These are phyloP conservation scores for Mortierella claussenii DNA, from an alignment of 192 early-diverging fungal species.

Conservation along the genomic window DNA sequence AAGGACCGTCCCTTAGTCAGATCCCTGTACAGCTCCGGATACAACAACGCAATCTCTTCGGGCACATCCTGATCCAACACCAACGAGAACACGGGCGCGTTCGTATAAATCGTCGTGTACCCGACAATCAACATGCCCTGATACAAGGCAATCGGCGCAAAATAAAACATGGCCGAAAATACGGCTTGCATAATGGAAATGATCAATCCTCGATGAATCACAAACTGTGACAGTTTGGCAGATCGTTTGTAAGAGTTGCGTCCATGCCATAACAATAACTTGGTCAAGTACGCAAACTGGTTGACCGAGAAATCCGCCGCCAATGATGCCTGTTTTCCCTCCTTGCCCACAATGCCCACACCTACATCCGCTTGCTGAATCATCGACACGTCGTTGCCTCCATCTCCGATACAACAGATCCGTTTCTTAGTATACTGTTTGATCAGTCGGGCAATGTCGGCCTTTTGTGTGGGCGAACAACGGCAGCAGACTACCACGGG, in stretches of 20 bases:
- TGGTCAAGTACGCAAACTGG: constrained; percentile 89
- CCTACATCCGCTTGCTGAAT: constrained; percentile 96
- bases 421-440: constrained; percentile 78
- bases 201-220: constrained; percentile 96
- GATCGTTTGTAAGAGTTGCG: constrained; percentile 95
- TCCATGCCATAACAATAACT: constrained; percentile 94
- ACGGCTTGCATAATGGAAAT: constrained; percentile 99
- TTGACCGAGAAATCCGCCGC: constrained; percentile 94
- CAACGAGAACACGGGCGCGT: constrained; percentile 96
- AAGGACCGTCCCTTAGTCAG: constrained; percentile 92
- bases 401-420: constrained; percentile 93
- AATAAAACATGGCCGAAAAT: constrained; percentile 95
- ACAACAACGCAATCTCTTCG: constrained; percentile 90
- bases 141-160: constrained; percentile 96
- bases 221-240: constrained; percentile 94
- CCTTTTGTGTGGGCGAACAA: constrained; percentile 97
- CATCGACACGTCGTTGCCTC: constrained; percentile 98
- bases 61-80: constrained; percentile 91
- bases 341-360: constrained; percentile 96
- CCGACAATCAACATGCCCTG: constrained; percentile 90
- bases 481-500: constrained; percentile 93
- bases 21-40: constrained; percentile 95
- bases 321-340: constrained; percentile 93
- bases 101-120: constrained; percentile 97
- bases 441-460: constrained; percentile 87